A percentile compares a stretch with the other conserved stretches of the same genome.
Conservation (phyloP, 2,329 filamentous ascomycete species). For the Colletotrichum incanum region DNA sequence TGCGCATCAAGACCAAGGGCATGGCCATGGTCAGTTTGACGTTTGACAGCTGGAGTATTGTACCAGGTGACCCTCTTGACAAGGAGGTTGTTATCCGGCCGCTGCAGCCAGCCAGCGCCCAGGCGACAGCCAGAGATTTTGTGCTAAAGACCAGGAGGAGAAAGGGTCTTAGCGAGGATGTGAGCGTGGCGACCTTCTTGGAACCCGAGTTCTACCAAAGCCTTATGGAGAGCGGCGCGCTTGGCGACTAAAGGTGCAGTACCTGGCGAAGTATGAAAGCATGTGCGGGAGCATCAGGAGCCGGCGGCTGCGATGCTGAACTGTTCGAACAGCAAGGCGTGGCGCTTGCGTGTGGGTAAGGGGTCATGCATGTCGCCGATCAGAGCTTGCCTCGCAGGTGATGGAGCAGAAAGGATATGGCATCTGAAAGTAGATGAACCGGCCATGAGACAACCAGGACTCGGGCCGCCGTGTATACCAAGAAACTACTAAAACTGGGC, state of each 20-base stretch:
- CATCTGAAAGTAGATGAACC: slow-evolving; percentile 27
- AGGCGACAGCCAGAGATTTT: slow-evolving; percentile 94
- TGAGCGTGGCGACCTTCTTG: slow-evolving; percentile 95
- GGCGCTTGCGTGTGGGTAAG: slow-evolving; percentile 18
- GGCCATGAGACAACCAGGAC: slow-evolving; percentile 23
- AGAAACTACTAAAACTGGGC: neutral
- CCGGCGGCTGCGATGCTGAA: slow-evolving; percentile 15
- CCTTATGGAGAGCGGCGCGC: slow-evolving; percentile 88
- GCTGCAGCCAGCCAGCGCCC: slow-evolving; percentile 88
- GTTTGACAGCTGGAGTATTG: slow-evolving; percentile 96
- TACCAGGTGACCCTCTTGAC: slow-evolving; percentile 95
- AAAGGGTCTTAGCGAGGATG: slow-evolving; percentile 96
- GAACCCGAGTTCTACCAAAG: slow-evolving; percentile 94
- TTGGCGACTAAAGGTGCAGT: slow-evolving; percentile 67
- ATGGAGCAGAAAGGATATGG: neutral
- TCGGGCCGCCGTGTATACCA: slow-evolving; percentile 33
- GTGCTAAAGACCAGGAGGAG: slow-evolving; percentile 94
- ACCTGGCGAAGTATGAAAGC: neutral
- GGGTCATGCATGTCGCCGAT: slow-evolving; percentile 11
- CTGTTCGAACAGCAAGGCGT: neutral
- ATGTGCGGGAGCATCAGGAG: slow-evolving; percentile 5
- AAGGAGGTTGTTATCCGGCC: slow-evolving; percentile 86
- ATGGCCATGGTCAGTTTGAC: slow-evolving; percentile 91
- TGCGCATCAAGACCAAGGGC: slow-evolving; percentile 95
- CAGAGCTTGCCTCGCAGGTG: slow-evolving; percentile 21